Percentiles rank a stretch among this genome's conserved stretches.
Conservation (phyloP, 108 stramenopile genomes). For the Fragilaria radians region DNA sequence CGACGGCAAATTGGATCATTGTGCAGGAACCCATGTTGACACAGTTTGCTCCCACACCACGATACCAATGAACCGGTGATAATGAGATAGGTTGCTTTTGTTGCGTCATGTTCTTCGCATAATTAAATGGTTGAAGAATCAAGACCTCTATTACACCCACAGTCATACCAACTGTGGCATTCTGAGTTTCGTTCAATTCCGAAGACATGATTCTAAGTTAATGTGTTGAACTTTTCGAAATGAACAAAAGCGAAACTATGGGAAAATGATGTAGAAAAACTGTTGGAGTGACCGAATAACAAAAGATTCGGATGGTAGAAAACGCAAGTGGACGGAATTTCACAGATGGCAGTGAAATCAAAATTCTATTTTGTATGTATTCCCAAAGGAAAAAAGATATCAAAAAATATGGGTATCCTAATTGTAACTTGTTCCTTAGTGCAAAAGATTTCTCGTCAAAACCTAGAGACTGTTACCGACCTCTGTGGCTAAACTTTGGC, state of each 20-base stretch:
- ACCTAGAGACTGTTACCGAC: too few relatives aligned
- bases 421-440: too few relatives aligned
- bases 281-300: neutral
- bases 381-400: too few relatives aligned
- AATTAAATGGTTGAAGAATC: constrained; percentile 89
- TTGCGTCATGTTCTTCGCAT: constrained; percentile 89
- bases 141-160: constrained; percentile 89
- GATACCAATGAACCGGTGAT: constrained; percentile 74
- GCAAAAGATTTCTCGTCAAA: too few relatives aligned
- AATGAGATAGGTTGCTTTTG: constrained; percentile 76
- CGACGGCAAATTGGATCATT: constrained; percentile 91
- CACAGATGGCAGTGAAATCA: too few relatives aligned
- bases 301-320: too few relatives aligned
- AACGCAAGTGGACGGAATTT: too few relatives aligned
- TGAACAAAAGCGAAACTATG: neutral
- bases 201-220: constrained; percentile 49
- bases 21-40: constrained; percentile 92
- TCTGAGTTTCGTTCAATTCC: constrained; percentile 80
- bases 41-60: constrained; percentile 83
- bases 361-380: too few relatives aligned
- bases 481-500: too few relatives aligned
- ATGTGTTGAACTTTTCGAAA: neutral
- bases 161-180: constrained; percentile 90
- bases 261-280: neutral
- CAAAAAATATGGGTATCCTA: too few relatives aligned